Evolutionary conservation across 257 asterid species (phyloP).

Genomic region (Voacanga thouarsii): DNA sequence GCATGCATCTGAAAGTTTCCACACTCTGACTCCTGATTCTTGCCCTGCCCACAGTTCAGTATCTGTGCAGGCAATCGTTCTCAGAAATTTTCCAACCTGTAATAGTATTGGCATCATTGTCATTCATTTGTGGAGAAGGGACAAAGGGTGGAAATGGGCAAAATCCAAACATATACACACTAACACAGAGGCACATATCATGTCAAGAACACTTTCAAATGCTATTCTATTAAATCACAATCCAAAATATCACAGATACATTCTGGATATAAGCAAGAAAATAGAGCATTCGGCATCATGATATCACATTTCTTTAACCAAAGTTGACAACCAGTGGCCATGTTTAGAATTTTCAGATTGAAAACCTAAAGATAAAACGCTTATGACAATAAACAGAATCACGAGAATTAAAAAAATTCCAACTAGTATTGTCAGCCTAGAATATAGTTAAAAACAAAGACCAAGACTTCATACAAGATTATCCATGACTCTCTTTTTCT

Average conservation of each 20-base stretch:
- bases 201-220: not conserved
- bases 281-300: not conserved
- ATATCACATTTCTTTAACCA: not conserved
- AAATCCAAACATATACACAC: not conserved
- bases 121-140: not conserved
- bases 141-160: not conserved
- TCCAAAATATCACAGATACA: not conserved
- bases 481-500: no score
- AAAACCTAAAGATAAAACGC: not conserved
- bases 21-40: slow-evolving; percentile 87
- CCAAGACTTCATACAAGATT: not conserved
- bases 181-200: not conserved
- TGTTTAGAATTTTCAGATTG: not conserved
- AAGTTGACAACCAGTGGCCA: not conserved
- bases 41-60: slow-evolving; percentile 92
- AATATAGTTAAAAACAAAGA: not conserved
- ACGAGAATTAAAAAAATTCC: not conserved
- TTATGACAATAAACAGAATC: not conserved
- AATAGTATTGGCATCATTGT: not conserved
- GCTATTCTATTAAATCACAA: not conserved
- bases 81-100: slow-evolving; percentile 74
- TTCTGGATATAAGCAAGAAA: not conserved
- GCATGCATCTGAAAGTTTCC: slow-evolving; percentile 74
- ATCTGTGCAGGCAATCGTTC: slow-evolving; percentile 77
- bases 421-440: not conserved